phyloP scores from a whole-genome alignment of 176 grass and related monocot species.

The Rhynchospora breviuscula region DNA sequence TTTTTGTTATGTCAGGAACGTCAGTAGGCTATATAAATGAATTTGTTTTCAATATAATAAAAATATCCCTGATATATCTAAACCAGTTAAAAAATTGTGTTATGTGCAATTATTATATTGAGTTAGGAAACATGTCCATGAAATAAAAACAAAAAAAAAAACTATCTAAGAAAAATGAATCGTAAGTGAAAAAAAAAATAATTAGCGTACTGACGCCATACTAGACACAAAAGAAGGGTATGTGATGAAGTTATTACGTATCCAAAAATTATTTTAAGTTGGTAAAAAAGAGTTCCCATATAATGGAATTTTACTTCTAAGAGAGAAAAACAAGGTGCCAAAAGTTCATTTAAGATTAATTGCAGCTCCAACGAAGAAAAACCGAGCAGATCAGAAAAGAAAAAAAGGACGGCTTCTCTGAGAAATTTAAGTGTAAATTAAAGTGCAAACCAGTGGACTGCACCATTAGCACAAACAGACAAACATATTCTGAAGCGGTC shows the following conservation, averaged over 20 bases:
- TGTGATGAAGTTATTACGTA: background rate
- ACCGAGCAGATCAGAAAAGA: background rate
- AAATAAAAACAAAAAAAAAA: background rate
- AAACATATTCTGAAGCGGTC: background rate
- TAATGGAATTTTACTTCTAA: background rate
- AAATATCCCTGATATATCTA: background rate
- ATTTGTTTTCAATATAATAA: background rate
- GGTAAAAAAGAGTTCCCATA: background rate
- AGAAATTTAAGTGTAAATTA: background rate
- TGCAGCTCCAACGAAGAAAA: background rate
- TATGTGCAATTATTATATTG: background rate
- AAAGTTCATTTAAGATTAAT: background rate
- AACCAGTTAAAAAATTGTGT: background rate
- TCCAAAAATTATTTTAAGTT: background rate
- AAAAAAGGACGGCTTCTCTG: background rate
- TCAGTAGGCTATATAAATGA: background rate
- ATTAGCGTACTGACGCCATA: background rate
- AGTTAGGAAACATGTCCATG: background rate
- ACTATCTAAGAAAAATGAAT: background rate
- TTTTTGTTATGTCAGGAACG: background rate
- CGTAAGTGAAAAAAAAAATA: background rate
- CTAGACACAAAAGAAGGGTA: background rate
- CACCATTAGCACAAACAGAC: conserved; percentile 9
- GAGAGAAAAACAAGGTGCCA: background rate
- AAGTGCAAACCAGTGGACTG: background rate